Percentiles rank a stretch among this genome's conserved stretches.
Evolutionary conservation across 306 rosid genomes (phyloP).

Genomic region (Hippophae rhamnoides): DNA sequence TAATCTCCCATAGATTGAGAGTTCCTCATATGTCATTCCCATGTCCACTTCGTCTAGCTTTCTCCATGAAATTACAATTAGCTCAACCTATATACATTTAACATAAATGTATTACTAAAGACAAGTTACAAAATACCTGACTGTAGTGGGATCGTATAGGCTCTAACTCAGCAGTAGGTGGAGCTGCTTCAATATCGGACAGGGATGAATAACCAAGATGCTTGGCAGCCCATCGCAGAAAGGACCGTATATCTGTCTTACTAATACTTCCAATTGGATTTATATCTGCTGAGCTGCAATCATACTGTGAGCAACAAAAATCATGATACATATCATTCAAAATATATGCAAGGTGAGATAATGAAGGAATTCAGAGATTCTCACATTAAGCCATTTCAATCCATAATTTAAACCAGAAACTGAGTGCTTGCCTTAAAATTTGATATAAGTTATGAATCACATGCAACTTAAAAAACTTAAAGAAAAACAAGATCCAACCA

Average conservation of each 20-base stretch:
- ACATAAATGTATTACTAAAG: neutral
- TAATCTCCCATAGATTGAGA: slow-evolving; percentile 82
- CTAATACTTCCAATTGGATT: slow-evolving; percentile 94
- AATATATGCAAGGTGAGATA: neutral
- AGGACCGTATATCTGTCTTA: slow-evolving; percentile 79
- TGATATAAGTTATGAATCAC: too few relatives aligned
- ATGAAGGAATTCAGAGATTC: neutral
- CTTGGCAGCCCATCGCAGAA: slow-evolving; percentile 80
- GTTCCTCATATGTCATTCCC: slow-evolving; percentile 98
- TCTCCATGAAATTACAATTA: slow-evolving; percentile 19
- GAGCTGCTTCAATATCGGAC: slow-evolving; percentile 89
- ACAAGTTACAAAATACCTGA: slow-evolving; percentile 40
- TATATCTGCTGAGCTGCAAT: slow-evolving; percentile 94
- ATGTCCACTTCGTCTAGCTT: slow-evolving; percentile 94
- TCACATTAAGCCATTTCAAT: neutral
- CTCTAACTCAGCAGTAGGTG: slow-evolving; percentile 97
- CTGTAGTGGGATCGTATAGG: slow-evolving; percentile 85
- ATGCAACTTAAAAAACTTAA: too few relatives aligned
- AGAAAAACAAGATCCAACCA: too few relatives aligned
- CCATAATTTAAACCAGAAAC: too few relatives aligned
- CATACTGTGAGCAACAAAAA: slow-evolving; percentile 46
- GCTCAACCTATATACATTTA: slow-evolving; percentile 11
- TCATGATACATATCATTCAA: slow-evolving; percentile 1
- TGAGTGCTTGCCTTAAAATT: too few relatives aligned
- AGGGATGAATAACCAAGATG: slow-evolving; percentile 78